Conservation (phyloP, 768 basidiomycete species). For the Pleurotus platypus region DNA sequence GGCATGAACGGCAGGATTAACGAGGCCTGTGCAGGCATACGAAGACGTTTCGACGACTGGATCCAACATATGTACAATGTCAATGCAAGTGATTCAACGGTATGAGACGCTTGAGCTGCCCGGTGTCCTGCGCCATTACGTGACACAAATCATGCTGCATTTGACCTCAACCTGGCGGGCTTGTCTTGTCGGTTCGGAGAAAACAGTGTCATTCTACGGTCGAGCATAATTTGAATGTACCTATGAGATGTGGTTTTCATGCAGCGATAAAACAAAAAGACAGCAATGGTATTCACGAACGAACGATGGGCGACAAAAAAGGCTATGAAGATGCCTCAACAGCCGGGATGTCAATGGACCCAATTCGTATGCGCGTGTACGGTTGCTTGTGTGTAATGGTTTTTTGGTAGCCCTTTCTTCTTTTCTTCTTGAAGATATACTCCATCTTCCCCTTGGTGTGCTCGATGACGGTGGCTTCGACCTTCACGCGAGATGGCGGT, state of each 20-base stretch:
- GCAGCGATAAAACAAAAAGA: too few relatives aligned
- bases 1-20: too few relatives aligned
- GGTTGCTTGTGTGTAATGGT: conserved; percentile 92
- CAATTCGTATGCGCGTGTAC: conserved; percentile 92
- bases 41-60: too few relatives aligned
- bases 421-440: conserved; percentile 91
- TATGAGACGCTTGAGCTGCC: too few relatives aligned
- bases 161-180: too few relatives aligned
- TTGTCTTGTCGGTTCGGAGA: too few relatives aligned
- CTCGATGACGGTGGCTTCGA: conserved; percentile 91
- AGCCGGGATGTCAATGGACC: conserved; percentile 58
- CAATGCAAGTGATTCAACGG: too few relatives aligned
- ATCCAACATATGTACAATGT: too few relatives aligned
- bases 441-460: conserved; percentile 96
- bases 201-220: too few relatives aligned
- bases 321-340: conserved; percentile 14
- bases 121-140: too few relatives aligned
- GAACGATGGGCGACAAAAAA: conserved; percentile 21
- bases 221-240: background rate
- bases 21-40: too few relatives aligned
- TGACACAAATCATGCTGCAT: too few relatives aligned
- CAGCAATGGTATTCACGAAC: background rate
- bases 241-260: background rate
- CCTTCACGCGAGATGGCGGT: conserved; percentile 60
- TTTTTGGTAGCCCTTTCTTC: conserved; percentile 97